These are phyloP conservation scores for Lepidium africanum DNA, from an alignment of 345 rosid species.

Conservation along the genomic window DNA sequence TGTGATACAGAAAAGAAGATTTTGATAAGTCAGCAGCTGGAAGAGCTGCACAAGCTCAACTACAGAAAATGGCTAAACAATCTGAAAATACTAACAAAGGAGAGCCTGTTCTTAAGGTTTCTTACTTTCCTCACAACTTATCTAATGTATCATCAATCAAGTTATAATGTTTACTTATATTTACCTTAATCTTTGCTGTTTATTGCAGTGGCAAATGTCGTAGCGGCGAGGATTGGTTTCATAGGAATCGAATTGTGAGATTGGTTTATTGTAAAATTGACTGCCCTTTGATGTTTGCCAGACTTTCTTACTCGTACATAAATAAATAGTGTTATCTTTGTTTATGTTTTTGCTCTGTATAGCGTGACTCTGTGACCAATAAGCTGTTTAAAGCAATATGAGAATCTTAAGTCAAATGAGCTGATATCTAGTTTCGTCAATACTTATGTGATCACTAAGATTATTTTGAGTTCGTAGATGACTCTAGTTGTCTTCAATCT, in stretches of 20 bases:
- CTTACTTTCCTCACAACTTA: not conserved
- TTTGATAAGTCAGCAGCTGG: conserved; percentile 90
- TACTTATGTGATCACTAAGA: not conserved
- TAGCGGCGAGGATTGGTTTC: not conserved
- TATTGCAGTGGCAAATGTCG: conserved; percentile 26
- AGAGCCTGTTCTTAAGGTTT: conserved; percentile 87
- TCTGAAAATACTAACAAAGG: conserved; percentile 59
- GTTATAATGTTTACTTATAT: not conserved
- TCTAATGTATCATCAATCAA: not conserved
- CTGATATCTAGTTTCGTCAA: not conserved
- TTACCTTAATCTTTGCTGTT: not conserved
- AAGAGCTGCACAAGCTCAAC: conserved; percentile 80
- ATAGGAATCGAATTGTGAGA: not conserved
- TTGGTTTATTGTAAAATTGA: not conserved
- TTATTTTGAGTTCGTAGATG: not conserved
- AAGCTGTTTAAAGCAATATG: not conserved
- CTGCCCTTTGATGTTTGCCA: not conserved
- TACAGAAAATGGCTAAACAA: conserved; percentile 70
- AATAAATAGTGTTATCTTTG: too few species aligned
- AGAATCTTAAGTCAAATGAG: not conserved
- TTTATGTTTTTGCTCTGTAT: too few species aligned
- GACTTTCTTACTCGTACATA: not conserved
- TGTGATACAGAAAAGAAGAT: conserved; percentile 61
- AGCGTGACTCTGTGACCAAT: not conserved
- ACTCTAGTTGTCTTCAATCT: not conserved